Evolutionary conservation across 257 asterid species (phyloP), one percentile per base, ranked within the genome.

Genomic region (Orobanche coerulescens): DNA sequence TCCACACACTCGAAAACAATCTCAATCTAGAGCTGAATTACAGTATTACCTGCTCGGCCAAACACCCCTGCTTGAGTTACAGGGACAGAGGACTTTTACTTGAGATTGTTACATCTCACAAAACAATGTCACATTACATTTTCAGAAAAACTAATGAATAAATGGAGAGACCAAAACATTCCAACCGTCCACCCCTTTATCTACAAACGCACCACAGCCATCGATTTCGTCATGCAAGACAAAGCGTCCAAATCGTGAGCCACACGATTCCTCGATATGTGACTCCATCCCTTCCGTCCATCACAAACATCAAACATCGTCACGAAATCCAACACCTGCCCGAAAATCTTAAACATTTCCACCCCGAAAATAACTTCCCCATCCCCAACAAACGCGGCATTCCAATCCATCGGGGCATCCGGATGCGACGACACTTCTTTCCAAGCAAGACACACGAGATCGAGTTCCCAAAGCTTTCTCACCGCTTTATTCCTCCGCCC

Each of bases 391-490:
- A 93, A 93, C 16, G 87, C 81, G 28, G 99, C 99, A 51, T 93
- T 89, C 99, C 97, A 88, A 64, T 92, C 98, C 98, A 92, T 92
- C 3, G 98, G 98, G 2, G 97, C 98, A 69, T 92, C 98, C 5
- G 98, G 97, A 61, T 93, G 97, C 2, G 72, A 65, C 2, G 86
- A 86, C 5, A 75, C 78, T 65, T 89, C 92, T 4, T 24, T 73
- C 97, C 97, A 93, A 15, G 62, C 66, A 26, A 79, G 73, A 24
- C 64, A 64, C 78, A 36, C 2, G 3, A 76, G 82, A 67, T 93
- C 86, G 16, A 93, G 94, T 79, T 84, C 99, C 97, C 97, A 88
- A 13, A 89, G 79, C 78, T 92, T 92, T 43, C 98, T 80, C 57
- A 92, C 90, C 0, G 98, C 98, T 62, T 93, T 89, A 57, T 93